phyloP scores from a whole-genome alignment of 768 basidiomycete species.

The Astraeus odoratus region DNA sequence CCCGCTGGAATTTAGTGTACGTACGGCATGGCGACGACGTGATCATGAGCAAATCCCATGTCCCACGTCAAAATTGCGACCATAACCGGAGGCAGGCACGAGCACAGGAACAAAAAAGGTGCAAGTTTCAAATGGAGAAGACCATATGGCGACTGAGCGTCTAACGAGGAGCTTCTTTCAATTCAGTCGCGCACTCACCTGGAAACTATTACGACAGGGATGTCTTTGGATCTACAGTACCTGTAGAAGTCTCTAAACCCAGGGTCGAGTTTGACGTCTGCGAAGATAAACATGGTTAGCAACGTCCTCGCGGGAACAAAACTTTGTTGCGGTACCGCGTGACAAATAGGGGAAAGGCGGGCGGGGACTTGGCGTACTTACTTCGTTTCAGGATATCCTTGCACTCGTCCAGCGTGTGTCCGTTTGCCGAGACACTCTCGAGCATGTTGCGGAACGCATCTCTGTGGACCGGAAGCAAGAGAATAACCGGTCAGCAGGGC shows the following conservation, averaged over 20 bases:
- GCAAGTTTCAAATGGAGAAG: background rate
- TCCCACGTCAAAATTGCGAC: background rate
- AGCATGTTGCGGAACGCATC: conserved; percentile 89
- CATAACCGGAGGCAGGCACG: conserved; percentile 1
- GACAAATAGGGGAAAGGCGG: background rate
- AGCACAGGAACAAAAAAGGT: conserved; percentile 7
- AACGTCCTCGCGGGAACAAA: too few species aligned
- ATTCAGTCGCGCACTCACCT: conserved; percentile 50
- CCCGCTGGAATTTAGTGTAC: conserved; percentile 43
- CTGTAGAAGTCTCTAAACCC: conserved; percentile 85
- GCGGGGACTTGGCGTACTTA: too few species aligned
- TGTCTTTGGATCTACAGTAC: conserved; percentile 73
- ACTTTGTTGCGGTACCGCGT: background rate
- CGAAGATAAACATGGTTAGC: conserved; percentile 2
- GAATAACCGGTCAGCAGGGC: background rate
- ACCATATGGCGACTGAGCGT: background rate
- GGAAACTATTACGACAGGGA: conserved; percentile 92
- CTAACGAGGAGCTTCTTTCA: background rate
- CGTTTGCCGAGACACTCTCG: conserved; percentile 64
- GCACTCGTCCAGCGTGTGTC: conserved; percentile 82
- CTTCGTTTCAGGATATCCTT: conserved; percentile 67
- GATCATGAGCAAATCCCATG: background rate
- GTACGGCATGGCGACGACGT: background rate
- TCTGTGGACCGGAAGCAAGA: conserved; percentile 32
- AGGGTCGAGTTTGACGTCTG: conserved; percentile 80